Conservation (phyloP, 495 filamentous ascomycete genomes). For the Penicillium canescens region DNA sequence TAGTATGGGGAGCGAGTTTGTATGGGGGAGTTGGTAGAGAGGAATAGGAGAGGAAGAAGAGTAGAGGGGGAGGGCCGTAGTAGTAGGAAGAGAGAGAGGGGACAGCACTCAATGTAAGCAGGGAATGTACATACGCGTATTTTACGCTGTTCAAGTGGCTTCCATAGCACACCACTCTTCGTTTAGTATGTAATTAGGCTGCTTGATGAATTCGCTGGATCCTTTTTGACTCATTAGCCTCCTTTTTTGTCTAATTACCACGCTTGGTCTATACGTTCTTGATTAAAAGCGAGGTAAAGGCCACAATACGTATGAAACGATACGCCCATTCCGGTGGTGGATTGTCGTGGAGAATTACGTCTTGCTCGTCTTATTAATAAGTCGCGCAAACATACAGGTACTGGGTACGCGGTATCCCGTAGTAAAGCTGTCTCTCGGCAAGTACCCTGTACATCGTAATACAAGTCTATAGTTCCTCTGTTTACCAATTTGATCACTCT, state of each 20-base stretch:
- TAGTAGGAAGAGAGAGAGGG: constrained; percentile 51
- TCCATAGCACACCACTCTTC: no score
- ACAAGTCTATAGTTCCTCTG: not conserved
- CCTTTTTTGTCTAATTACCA: not conserved
- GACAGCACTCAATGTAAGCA: constrained; percentile 9
- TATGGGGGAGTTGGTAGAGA: constrained; percentile 59
- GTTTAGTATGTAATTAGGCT: no score
- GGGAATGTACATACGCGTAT: constrained; percentile 1
- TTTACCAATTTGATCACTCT: no score
- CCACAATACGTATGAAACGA: constrained; percentile 10
- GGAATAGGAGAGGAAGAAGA: constrained; percentile 44
- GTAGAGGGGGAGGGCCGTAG: constrained; percentile 52
- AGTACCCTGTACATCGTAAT: constrained; percentile 14
- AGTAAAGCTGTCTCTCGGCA: constrained; percentile 11
- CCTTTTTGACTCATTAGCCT: not conserved
- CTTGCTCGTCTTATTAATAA: constrained; percentile 20
- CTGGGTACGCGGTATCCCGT: constrained; percentile 19
- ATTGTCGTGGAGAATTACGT: constrained; percentile 21
- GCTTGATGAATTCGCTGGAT: no score
- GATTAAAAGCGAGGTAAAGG: not conserved
- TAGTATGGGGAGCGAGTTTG: constrained; percentile 58
- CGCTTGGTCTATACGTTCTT: not conserved
- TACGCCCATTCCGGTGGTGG: constrained; percentile 14
- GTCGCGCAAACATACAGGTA: constrained; percentile 24
- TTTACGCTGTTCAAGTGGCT: no score